These are phyloP conservation scores for Arthrocladium fulminans DNA, from an alignment of 2,329 filamentous ascomycete species.

Conservation along the genomic window DNA sequence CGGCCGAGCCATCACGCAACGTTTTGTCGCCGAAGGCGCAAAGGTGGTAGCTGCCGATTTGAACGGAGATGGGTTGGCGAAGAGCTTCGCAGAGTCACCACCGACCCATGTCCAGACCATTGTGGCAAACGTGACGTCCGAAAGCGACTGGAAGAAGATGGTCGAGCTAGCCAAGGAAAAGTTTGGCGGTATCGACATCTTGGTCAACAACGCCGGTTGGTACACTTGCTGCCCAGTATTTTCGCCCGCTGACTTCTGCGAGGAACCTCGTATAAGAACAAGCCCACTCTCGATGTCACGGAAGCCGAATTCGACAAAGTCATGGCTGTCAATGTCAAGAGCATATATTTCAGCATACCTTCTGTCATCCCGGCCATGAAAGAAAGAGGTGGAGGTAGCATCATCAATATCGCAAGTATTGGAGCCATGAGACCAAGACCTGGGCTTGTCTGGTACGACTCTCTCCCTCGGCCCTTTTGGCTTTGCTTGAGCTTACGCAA, in stretches of 20 bases:
- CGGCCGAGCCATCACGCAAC: slow-evolving; percentile 33
- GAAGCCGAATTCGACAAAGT: slow-evolving; percentile 37
- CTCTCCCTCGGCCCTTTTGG: neutral
- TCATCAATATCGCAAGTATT: slow-evolving; percentile 39
- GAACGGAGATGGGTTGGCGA: slow-evolving; percentile 24
- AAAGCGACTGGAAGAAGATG: slow-evolving; percentile 19
- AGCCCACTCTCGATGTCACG: slow-evolving; percentile 35
- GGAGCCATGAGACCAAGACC: slow-evolving; percentile 35
- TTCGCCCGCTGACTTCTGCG: neutral
- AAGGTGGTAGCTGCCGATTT: slow-evolving; percentile 36
- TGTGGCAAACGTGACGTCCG: slow-evolving; percentile 17
- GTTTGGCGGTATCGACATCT: slow-evolving; percentile 20
- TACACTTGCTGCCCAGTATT: neutral
- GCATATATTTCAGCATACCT: slow-evolving; percentile 31
- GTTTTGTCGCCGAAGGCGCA: slow-evolving; percentile 34
- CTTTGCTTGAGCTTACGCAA: neutral
- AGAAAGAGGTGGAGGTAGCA: slow-evolving; percentile 34
- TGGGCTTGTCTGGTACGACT: slow-evolving; percentile 36
- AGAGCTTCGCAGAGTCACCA: slow-evolving; percentile 2
- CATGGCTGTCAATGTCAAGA: slow-evolving; percentile 38
- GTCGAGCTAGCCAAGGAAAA: slow-evolving; percentile 16
- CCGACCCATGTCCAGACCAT: slow-evolving; percentile 14
- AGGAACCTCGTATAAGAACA: slow-evolving; percentile 19
- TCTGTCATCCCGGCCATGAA: slow-evolving; percentile 30
- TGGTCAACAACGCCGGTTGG: slow-evolving; percentile 20